Evolutionary conservation across 2,329 filamentous ascomycete species (phyloP), one percentile per base, ranked within the genome.

Genomic region (Cyclaneusma minus): DNA sequence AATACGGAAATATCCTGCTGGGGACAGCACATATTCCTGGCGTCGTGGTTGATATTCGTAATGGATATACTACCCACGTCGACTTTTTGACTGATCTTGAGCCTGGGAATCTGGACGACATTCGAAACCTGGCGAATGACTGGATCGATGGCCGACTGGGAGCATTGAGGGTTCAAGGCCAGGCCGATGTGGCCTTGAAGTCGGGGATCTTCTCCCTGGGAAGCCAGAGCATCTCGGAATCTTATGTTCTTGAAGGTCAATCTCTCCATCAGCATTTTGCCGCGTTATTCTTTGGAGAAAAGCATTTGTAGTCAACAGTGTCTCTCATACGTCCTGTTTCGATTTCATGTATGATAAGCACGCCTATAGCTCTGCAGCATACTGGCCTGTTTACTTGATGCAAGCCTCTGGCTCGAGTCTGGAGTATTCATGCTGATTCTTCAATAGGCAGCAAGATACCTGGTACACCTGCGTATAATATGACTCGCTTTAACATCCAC

Each of bases 161-260:
- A 7, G 60, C 65, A 30, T 54, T 98, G 30, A 69, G 66, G 33
- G 57, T 95, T 9, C 62, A 73, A 29, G 87, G 78, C 22, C 77
- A 75, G 42, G 75, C 82, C 14, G 58, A 74, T 20, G 59, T 95
- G 19, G 62, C 64, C 16, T 53, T 95, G 29, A 83, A 73, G 48
- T 80, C 84, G 24, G 87, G 89, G 13, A 52, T 92, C 25, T 56
- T 95, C 33, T 68, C 68, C 22, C 60, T 95, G 13, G 85, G 87
- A 35, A 76, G 68, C 28, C 82, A 93, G 48, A 55, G 61, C 15
- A 55, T 98, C 32, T 67, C 69, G 27, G 72, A 93, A 47, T 72
- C 73, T 15, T 51, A 93, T 44, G 60, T 75, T 34, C 76, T 95
- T 55, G 69, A 85, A 76, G 79, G 82, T 89, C 64, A 68, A 75